These are phyloP conservation scores for Botrytis fragariae DNA, from an alignment of 2,329 filamentous ascomycete genomes.

Conservation along the genomic window DNA sequence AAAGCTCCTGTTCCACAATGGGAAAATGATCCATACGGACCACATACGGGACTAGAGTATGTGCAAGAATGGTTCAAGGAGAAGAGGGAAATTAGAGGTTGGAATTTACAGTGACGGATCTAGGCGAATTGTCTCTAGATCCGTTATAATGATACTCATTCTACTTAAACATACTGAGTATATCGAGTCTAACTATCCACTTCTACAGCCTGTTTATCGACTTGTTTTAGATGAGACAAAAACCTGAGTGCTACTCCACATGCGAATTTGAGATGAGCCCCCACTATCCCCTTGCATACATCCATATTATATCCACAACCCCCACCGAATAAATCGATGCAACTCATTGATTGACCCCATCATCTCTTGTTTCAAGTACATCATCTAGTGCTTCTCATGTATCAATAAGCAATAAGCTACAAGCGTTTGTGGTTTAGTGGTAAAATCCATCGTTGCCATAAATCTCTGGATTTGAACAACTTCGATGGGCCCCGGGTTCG, in stretches of 20 bases:
- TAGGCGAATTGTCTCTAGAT: not conserved
- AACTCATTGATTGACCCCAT: not conserved
- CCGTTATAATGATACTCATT: not conserved
- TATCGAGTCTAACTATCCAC: not conserved
- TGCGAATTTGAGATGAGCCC: not conserved
- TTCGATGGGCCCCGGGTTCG: not conserved
- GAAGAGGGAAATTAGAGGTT: slow-evolving; percentile 3
- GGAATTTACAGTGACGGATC: not conserved
- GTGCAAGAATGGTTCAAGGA: slow-evolving; percentile 11
- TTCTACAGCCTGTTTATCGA: not conserved
- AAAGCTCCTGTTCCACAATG: slow-evolving; percentile 12
- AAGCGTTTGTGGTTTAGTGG: too few species aligned
- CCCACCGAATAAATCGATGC: not conserved
- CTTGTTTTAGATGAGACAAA: not conserved
- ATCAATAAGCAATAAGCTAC: too few species aligned
- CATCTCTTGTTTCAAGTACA: fast-evolving
- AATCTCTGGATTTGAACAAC: not conserved
- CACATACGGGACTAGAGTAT: slow-evolving; percentile 12
- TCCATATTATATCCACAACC: not conserved
- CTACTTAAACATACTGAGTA: not conserved
- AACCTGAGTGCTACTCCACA: not conserved
- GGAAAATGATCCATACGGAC: slow-evolving; percentile 14
- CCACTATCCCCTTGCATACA: not conserved
- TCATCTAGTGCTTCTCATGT: too few species aligned
- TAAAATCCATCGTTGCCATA: slow-evolving; percentile 24